Evolutionary conservation across 106 monocot species (phyloP).

Genomic region (Hemerocallis citrina): DNA sequence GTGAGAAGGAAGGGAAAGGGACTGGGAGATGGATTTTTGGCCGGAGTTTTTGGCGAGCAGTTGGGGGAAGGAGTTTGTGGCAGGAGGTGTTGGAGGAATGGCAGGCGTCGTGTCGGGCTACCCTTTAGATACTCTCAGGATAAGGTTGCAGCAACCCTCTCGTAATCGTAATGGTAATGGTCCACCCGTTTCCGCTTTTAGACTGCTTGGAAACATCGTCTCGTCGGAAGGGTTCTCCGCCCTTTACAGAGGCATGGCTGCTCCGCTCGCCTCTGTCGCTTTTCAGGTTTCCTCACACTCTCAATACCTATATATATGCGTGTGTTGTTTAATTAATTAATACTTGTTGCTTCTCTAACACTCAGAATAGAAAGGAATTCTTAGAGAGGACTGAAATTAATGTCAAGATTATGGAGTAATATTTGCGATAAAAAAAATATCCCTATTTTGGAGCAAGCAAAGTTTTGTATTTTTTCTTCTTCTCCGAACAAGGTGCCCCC

Average conservation of each 20-base stretch:
- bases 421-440: no score
- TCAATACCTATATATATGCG: no score
- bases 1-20: conserved; percentile 14
- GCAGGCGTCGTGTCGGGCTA: conserved; percentile 82
- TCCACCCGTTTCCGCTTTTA: conserved; percentile 31
- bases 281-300: conserved; percentile 47
- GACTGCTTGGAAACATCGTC: conserved; percentile 58
- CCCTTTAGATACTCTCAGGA: conserved; percentile 83
- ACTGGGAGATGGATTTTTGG: conserved; percentile 96
- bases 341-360: not conserved
- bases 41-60: conserved; percentile 88
- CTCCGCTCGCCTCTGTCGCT: conserved; percentile 78
- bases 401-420: no score
- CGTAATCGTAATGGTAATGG: not conserved
- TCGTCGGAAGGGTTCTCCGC: conserved; percentile 66
- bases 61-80: conserved; percentile 89
- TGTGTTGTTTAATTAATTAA: not conserved
- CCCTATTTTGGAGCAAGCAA: no score
- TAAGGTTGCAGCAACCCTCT: conserved; percentile 74
- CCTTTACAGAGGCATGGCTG: conserved; percentile 86
- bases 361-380: no score
- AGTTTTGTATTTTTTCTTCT: no score
- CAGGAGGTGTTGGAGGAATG: conserved; percentile 90
- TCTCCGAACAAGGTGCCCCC: no score
- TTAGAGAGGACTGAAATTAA: no score